Conservation (phyloP, 371 early-diverging fungal species). For the Apophysomyces variabilis region DNA sequence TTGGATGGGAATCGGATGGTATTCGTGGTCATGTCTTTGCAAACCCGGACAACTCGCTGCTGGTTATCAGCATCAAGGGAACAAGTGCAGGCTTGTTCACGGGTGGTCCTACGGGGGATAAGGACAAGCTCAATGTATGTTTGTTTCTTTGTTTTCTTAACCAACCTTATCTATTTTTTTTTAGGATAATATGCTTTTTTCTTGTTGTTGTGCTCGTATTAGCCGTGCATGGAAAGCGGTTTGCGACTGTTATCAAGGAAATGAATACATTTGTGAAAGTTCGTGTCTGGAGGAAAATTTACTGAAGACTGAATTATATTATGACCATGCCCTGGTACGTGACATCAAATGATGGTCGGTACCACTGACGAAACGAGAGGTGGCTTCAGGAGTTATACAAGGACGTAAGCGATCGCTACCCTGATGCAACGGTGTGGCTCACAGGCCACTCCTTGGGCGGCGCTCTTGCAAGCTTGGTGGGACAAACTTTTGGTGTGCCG, state of each 20-base stretch:
- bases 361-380: not conserved
- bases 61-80: constrained; percentile 91
- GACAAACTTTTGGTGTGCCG: constrained; percentile 86
- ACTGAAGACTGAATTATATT: constrained; percentile 75
- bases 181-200: constrained; percentile 92
- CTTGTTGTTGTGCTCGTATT: constrained; percentile 96
- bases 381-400: constrained; percentile 36
- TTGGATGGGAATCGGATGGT: constrained; percentile 90
- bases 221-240: constrained; percentile 84
- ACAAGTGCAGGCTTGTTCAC: constrained; percentile 80
- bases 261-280: constrained; percentile 62
- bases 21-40: constrained; percentile 92
- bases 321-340: constrained; percentile 76
- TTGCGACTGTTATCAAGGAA: constrained; percentile 78
- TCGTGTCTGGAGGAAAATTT: constrained; percentile 67
- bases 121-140: constrained; percentile 83
- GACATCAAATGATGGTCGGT: not conserved
- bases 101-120: constrained; percentile 79
- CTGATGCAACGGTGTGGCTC: constrained; percentile 77
- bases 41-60: constrained; percentile 63
- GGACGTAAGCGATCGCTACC: constrained; percentile 68
- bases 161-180: constrained; percentile 4
- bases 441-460: constrained; percentile 97
- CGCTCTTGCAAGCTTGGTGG: constrained; percentile 79
- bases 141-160: not conserved